A percentile compares a stretch with the other conserved stretches of the same genome.
phyloP scores from a whole-genome alignment of 805 yeast species.

The Jamesozyma gamospora region DNA sequence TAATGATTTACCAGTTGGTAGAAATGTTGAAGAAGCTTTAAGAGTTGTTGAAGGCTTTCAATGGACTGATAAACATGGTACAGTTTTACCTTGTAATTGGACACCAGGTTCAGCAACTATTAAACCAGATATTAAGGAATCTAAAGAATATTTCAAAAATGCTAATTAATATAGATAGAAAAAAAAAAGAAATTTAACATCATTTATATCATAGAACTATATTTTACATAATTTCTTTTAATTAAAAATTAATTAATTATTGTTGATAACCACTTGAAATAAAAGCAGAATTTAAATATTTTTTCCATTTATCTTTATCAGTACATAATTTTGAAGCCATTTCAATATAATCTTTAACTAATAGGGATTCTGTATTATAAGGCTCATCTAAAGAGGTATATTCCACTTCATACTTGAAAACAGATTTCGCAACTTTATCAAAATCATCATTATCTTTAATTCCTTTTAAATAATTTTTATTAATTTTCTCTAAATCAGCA shows the following conservation, averaged over 20 bases:
- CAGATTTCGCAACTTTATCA: constrained; percentile 37
- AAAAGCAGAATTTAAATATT: constrained; percentile 50
- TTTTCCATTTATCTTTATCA: constrained; percentile 46
- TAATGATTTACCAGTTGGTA: constrained; percentile 98
- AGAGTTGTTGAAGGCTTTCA: constrained; percentile 98
- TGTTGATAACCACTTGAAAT: constrained; percentile 57
- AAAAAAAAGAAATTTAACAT: background rate
- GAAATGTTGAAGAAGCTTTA: constrained; percentile 94
- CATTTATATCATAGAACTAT: no score
- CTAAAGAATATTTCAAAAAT: constrained; percentile 69
- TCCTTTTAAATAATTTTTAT: constrained; percentile 35
- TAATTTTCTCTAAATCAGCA: constrained; percentile 48
- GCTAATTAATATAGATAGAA: constrained; percentile 34
- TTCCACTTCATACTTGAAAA: constrained; percentile 53
- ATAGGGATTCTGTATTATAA: constrained; percentile 43
- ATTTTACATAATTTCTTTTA: background rate
- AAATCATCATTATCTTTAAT: constrained; percentile 49
- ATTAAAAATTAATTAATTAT: no score
- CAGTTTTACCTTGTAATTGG: constrained; percentile 99
- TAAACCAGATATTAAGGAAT: constrained; percentile 66
- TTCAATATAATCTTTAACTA: constrained; percentile 54
- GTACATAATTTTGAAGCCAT: constrained; percentile 45
- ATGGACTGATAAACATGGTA: constrained; percentile 98
- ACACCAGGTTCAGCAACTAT: constrained; percentile 87
- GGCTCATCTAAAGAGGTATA: constrained; percentile 56